These are phyloP conservation scores for Holtermannia corniformis DNA, from an alignment of 768 basidiomycete species.

Conservation along the genomic window DNA sequence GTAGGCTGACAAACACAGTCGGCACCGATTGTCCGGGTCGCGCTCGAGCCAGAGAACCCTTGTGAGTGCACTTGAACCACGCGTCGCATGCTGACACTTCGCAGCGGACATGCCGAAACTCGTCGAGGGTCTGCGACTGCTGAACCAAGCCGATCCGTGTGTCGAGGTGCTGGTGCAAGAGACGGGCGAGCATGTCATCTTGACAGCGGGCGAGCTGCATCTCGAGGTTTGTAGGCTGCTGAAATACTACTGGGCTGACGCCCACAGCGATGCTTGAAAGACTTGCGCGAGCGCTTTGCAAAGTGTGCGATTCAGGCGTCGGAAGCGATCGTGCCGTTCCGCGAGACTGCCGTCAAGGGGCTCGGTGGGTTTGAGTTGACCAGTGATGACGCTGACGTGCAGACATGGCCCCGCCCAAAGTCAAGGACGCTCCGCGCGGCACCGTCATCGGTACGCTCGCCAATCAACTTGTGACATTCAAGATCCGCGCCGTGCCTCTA, in stretches of 20 bases:
- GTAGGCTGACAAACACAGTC: slow-evolving; percentile 45
- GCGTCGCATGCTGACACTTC: not conserved
- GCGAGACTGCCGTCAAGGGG: slow-evolving; percentile 81
- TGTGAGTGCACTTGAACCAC: slow-evolving; percentile 37
- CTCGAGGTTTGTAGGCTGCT: slow-evolving; percentile 60
- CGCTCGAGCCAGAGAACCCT: slow-evolving; percentile 67
- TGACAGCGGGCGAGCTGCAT: slow-evolving; percentile 92
- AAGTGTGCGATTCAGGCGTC: slow-evolving; percentile 86
- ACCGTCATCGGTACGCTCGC: slow-evolving; percentile 63
- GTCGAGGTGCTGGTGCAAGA: slow-evolving; percentile 95
- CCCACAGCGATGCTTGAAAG: slow-evolving; percentile 82
- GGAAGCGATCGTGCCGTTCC: slow-evolving; percentile 92
- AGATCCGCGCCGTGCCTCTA: slow-evolving; percentile 70
- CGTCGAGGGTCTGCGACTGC: slow-evolving; percentile 71
- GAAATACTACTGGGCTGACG: not conserved
- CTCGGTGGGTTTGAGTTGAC: slow-evolving; percentile 47
- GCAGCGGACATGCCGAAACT: slow-evolving; percentile 76
- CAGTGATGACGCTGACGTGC: slow-evolving; percentile 2
- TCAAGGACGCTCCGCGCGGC: slow-evolving; percentile 58
- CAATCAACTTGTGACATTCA: slow-evolving; percentile 66
- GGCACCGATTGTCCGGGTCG: slow-evolving; percentile 88
- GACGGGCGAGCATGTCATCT: slow-evolving; percentile 93
- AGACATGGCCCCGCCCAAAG: slow-evolving; percentile 87
- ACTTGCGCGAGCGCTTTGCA: slow-evolving; percentile 91
- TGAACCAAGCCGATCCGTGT: slow-evolving; percentile 92